Conservation (phyloP, 306 rosid genomes). For the Cicer arietinum region DNA sequence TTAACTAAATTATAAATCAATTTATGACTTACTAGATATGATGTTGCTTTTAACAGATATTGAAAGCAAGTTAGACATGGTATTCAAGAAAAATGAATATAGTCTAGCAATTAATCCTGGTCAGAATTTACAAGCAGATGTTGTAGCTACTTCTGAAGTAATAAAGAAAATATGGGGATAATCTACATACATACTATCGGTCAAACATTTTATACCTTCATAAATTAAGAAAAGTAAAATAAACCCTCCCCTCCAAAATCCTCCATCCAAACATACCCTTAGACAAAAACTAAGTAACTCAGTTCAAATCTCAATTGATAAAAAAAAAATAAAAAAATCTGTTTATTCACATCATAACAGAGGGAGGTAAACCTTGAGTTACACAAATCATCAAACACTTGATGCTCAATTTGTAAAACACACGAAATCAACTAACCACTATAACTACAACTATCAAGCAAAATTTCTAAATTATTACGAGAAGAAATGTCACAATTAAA, state of each 20-base stretch:
- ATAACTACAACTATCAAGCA: neutral
- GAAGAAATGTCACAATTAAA: neutral
- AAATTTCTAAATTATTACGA: neutral
- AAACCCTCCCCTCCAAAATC: too few relatives aligned
- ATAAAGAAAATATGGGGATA: constrained; percentile 83
- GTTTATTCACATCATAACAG: neutral
- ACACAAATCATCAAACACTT: neutral
- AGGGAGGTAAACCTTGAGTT: neutral
- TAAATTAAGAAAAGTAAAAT: too few relatives aligned
- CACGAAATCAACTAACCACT: neutral
- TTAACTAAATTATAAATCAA: neutral
- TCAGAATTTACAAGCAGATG: constrained; percentile 92
- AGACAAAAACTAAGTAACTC: neutral
- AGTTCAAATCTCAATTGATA: neutral
- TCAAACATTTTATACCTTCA: constrained; percentile 10
- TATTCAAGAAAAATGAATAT: constrained; percentile 88
- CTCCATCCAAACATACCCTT: too few relatives aligned
- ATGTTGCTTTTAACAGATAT: constrained; percentile 54
- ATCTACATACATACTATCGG: constrained; percentile 87
- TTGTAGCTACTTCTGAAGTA: constrained; percentile 93
- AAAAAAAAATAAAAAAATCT: neutral
- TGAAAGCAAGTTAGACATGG: constrained; percentile 97
- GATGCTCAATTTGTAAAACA: neutral
- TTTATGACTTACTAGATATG: neutral
- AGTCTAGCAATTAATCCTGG: constrained; percentile 89